These are phyloP conservation scores for Alternaria ventricosa DNA, from an alignment of 2,329 filamentous ascomycete genomes.

Conservation along the genomic window DNA sequence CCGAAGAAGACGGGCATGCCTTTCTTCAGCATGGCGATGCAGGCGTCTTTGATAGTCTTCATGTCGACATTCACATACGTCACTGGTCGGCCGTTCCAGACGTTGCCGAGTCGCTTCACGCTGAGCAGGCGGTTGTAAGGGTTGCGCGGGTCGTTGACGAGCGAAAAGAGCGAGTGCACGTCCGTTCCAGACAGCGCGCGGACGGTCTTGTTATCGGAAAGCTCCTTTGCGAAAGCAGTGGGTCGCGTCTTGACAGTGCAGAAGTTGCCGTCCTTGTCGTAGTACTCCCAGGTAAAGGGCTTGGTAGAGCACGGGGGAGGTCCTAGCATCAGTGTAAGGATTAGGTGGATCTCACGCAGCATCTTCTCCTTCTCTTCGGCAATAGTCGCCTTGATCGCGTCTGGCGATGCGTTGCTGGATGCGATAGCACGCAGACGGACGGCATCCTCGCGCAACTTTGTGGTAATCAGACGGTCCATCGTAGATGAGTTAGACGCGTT, in stretches of 20 bases:
- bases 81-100: conserved; percentile 76
- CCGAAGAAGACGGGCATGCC: conserved; percentile 89
- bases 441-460: conserved; percentile 85
- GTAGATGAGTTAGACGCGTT: conserved; percentile 74
- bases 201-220: conserved; percentile 65
- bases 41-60: conserved; percentile 72
- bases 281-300: conserved; percentile 81
- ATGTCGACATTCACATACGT: conserved; percentile 86
- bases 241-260: conserved; percentile 71
- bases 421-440: conserved; percentile 71
- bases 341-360: conserved; percentile 78
- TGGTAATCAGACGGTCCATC: conserved; percentile 78
- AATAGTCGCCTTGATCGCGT: conserved; percentile 51
- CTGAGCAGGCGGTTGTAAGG: conserved; percentile 74
- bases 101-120: conserved; percentile 79
- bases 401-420: conserved; percentile 41
- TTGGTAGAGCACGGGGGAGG: conserved; percentile 73
- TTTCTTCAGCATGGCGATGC: conserved; percentile 77
- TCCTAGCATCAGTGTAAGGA: conserved; percentile 83
- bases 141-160: conserved; percentile 87
- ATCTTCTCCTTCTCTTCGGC: conserved; percentile 70
- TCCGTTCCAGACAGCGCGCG: conserved; percentile 65
- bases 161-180: conserved; percentile 74
- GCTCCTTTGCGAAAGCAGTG: conserved; percentile 72
- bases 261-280: conserved; percentile 71